Percentiles rank a stretch among this genome's conserved stretches.
phyloP scores from a whole-genome alignment of 2,329 filamentous ascomycete species.

The Botrytis tulipae region DNA sequence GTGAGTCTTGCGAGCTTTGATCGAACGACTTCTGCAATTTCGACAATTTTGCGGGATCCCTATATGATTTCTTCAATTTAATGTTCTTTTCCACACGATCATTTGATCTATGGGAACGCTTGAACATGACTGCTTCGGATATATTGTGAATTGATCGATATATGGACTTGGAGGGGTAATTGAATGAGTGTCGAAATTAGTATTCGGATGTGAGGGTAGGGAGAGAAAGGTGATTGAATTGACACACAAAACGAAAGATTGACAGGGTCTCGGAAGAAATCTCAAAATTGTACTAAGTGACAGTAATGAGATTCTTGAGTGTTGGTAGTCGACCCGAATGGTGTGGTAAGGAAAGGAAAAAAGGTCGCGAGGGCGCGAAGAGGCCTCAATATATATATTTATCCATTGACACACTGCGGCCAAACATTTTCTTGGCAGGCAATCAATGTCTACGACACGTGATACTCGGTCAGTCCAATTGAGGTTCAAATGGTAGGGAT shows the following conservation, averaged over 20 bases:
- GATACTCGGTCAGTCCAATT: slow-evolving; percentile 13
- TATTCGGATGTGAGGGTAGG: slow-evolving; percentile 26
- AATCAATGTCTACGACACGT: neutral
- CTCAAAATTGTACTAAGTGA: slow-evolving; percentile 39
- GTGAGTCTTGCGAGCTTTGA: slow-evolving; percentile 50
- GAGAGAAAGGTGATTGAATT: slow-evolving; percentile 22
- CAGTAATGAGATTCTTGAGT: slow-evolving; percentile 39
- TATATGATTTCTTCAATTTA: slow-evolving; percentile 75
- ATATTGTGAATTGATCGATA: slow-evolving; percentile 25
- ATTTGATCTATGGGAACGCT: slow-evolving; percentile 81
- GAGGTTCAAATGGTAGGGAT: neutral
- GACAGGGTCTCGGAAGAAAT: slow-evolving; percentile 41
- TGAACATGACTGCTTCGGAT: slow-evolving; percentile 70
- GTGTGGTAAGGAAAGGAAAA: slow-evolving; percentile 38
- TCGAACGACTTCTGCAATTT: slow-evolving; percentile 85
- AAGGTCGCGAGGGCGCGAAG: slow-evolving; percentile 21
- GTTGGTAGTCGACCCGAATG: slow-evolving; percentile 39
- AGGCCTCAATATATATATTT: slow-evolving; percentile 16
- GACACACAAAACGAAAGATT: slow-evolving; percentile 41
- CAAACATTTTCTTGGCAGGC: slow-evolving; percentile 10
- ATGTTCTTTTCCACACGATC: slow-evolving; percentile 86
- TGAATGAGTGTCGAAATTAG: slow-evolving; percentile 40
- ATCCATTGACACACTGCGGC: neutral
- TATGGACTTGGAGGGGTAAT: slow-evolving; percentile 30
- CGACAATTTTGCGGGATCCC: slow-evolving; percentile 75